These are phyloP conservation scores for Astragalus membranaceus DNA, from an alignment of 306 rosid species.

Conservation along the genomic window DNA sequence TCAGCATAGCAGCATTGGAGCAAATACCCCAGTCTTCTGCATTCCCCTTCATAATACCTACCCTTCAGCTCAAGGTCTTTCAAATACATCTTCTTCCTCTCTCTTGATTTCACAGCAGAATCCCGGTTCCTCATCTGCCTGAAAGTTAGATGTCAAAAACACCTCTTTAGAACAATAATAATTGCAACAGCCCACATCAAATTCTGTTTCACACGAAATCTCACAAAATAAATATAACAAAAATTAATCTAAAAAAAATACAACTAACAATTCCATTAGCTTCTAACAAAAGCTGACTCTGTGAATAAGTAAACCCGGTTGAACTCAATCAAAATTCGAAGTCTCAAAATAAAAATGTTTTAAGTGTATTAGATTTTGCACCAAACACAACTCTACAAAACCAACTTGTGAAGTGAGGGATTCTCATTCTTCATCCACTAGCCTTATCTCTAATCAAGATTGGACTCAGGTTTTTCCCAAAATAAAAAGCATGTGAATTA, in stretches of 20 bases:
- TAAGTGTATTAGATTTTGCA: too few species aligned
- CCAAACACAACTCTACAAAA: too few species aligned
- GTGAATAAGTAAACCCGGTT: background rate
- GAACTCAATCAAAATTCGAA: background rate
- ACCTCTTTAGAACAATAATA: slow-evolving; percentile 2
- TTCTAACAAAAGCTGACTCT: background rate
- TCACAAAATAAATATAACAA: background rate
- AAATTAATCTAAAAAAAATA: background rate
- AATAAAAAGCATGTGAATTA: too few species aligned
- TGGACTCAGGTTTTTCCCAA: too few species aligned
- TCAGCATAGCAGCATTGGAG: slow-evolving; percentile 83
- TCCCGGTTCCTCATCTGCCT: slow-evolving; percentile 92
- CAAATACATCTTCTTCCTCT: slow-evolving; percentile 75
- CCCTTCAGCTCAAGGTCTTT: slow-evolving; percentile 72
- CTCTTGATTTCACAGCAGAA: slow-evolving; percentile 84
- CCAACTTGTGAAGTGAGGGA: too few species aligned
- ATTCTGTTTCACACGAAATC: background rate
- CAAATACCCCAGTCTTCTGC: slow-evolving; percentile 76
- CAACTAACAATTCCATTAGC: background rate
- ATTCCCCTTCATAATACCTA: slow-evolving; percentile 81
- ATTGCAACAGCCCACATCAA: background rate
- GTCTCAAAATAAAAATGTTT: background rate
- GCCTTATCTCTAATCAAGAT: too few species aligned
- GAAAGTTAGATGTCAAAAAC: slow-evolving; percentile 16
- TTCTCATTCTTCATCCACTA: too few species aligned